Conservation (phyloP, 2,329 filamentous ascomycete species). For the Ascochyta rabiei region DNA sequence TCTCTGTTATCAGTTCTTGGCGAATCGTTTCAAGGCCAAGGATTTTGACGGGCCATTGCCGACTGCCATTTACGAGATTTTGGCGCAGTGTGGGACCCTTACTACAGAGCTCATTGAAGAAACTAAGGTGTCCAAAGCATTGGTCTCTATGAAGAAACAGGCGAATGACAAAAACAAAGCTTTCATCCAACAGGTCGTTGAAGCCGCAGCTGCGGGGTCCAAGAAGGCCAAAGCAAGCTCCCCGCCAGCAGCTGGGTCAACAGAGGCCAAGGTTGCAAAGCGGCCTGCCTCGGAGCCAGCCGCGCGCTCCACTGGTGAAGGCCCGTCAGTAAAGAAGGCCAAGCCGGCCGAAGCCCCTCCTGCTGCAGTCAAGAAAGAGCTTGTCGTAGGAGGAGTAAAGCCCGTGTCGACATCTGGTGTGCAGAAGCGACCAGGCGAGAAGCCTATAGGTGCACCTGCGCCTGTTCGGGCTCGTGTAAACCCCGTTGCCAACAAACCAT, state of each 20-base stretch:
- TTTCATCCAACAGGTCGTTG: constrained; percentile 63
- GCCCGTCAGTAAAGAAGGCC: constrained; percentile 34
- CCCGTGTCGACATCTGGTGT: constrained; percentile 15
- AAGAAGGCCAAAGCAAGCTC: constrained; percentile 46
- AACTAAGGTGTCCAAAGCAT: constrained; percentile 69
- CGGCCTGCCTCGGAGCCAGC: constrained; percentile 32
- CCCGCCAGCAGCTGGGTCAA: constrained; percentile 30
- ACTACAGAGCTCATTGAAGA: constrained; percentile 65
- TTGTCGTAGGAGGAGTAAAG: constrained; percentile 15
- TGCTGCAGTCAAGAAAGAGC: constrained; percentile 27
- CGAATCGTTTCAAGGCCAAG: constrained; percentile 54
- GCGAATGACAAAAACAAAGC: constrained; percentile 69
- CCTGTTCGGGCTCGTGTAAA: constrained; percentile 42
- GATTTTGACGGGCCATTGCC: constrained; percentile 53
- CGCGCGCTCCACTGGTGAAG: constrained; percentile 26
- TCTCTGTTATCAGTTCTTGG: constrained; percentile 56
- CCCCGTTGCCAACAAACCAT: constrained; percentile 52
- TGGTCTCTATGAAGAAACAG: constrained; percentile 67
- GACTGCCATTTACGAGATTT: constrained; percentile 56
- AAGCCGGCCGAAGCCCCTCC: constrained; percentile 33
- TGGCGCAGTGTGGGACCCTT: constrained; percentile 67
- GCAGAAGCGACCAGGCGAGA: constrained; percentile 41
- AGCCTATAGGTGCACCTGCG: constrained; percentile 28
- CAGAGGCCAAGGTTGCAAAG: constrained; percentile 41
- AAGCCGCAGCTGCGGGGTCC: constrained; percentile 50